A percentile compares a stretch with the other conserved stretches of the same genome.
These are phyloP conservation scores for Lecanicillium sp. DNA, from an alignment of 2,329 filamentous ascomycete species.

Conservation along the genomic window DNA sequence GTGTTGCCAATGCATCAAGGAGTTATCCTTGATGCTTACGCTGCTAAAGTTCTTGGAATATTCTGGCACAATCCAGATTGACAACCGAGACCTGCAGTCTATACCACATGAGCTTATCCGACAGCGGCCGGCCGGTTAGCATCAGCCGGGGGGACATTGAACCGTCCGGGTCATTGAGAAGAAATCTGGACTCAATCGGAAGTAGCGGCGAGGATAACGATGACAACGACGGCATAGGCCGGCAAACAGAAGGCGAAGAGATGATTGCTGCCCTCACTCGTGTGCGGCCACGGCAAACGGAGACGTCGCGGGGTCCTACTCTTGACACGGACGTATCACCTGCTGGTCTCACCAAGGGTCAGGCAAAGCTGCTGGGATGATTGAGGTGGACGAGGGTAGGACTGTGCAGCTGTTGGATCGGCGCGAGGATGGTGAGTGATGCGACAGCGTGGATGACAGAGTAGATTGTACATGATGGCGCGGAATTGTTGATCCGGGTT, in stretches of 20 bases:
- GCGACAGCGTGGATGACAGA: too few relatives aligned
- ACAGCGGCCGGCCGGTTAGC: constrained; percentile 27
- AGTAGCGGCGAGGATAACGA: neutral
- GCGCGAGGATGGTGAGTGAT: too few relatives aligned
- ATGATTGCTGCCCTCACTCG: constrained; percentile 7
- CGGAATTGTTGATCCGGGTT: too few relatives aligned
- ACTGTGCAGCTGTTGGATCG: too few relatives aligned
- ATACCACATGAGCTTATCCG: constrained; percentile 31
- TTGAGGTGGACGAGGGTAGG: too few relatives aligned
- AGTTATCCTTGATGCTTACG: neutral
- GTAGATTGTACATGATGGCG: too few relatives aligned
- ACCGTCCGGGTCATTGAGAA: constrained; percentile 31
- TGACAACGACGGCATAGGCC: constrained; percentile 7
- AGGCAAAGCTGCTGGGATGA: constrained; percentile 11
- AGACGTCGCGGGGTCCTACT: constrained; percentile 5
- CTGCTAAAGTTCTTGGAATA: neutral
- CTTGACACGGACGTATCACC: constrained; percentile 8
- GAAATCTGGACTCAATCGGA: constrained; percentile 24
- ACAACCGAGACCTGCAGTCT: constrained; percentile 29
- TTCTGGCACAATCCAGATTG: constrained; percentile 26
- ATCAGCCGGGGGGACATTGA: constrained; percentile 38
- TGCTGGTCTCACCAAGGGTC: constrained; percentile 8
- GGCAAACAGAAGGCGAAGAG: constrained; percentile 10
- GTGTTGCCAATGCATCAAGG: too few relatives aligned
- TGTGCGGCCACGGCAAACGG: constrained; percentile 7